Evolutionary conservation across 2,329 filamentous ascomycete genomes (phyloP), one percentile per base, ranked within the genome.

Genomic region (Tolypocladium guangdongense): DNA sequence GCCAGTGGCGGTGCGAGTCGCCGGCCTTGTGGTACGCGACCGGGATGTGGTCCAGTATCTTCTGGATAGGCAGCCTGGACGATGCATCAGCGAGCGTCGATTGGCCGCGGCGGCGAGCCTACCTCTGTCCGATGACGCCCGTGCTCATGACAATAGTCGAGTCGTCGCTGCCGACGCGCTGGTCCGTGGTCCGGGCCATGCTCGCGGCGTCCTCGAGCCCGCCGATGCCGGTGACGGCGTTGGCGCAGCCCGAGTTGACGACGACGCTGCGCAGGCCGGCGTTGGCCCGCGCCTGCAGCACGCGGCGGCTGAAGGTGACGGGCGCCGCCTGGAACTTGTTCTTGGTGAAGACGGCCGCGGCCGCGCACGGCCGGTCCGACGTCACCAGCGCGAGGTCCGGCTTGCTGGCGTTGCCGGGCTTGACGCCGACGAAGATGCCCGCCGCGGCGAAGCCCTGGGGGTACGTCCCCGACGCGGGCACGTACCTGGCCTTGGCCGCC

Each of bases 271-370:
- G 80, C 53, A 97, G 79, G 1, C 87, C 88, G 14, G 78, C 69
- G 55, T 89, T 87, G 49, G 77, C 74, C 60, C 82, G 81, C 59
- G 76, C 76, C 66, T 83, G 77, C 37, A 96, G 73, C 56, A 91
- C 81, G 54, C 86, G 78, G 58, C 84, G 79, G 69, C 87, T 92
- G 56, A 95, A 87, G 33, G 88, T 90, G 46, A 99, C 92, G 6
- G 93, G 93, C 12, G 93, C 93, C 20, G 93, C 93, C 71, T 96
- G 91, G 74, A 99, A 99, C 70, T 92, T 91, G 75, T 99, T 99
- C 71, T 90, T 95, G 52, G 93, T 99, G 74, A 97, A 96, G 47
- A 97, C 91, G 7, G 90, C 93, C 0, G 91, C 90, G 11, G 87
- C 91, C 7, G 88, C 80, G 69, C 90, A 96, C 52, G 91, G 90